These are phyloP conservation scores for Diaporthe sp. DNA, from an alignment of 2,329 filamentous ascomycete species.

Conservation along the genomic window DNA sequence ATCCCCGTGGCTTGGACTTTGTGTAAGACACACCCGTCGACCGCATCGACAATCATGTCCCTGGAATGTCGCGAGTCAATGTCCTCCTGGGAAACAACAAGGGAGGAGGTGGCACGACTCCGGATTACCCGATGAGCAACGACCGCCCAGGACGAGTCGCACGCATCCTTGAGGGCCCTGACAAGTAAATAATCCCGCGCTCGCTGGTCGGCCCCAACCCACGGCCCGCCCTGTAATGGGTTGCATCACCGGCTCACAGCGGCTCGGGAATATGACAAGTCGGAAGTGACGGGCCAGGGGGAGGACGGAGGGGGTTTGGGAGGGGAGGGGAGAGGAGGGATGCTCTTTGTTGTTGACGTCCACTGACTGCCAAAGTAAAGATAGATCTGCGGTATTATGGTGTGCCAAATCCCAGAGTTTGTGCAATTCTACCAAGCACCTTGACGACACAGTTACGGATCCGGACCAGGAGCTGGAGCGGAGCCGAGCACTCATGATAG, in stretches of 20 bases:
- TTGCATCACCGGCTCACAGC: constrained; percentile 20
- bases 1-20: constrained; percentile 21
- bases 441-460: neutral
- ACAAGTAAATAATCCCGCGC: neutral
- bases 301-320: neutral
- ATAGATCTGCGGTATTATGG: neutral
- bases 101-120: constrained; percentile 1
- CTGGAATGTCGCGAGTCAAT: constrained; percentile 27
- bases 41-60: neutral
- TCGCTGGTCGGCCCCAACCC: neutral
- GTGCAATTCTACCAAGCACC: neutral
- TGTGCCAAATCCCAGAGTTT: neutral
- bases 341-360: neutral
- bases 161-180: neutral
- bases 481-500: neutral
- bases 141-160: neutral
- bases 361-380: neutral
- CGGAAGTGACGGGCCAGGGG: constrained; percentile 3
- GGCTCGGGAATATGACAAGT: constrained; percentile 15
- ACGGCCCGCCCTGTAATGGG: constrained; percentile 8
- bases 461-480: neutral
- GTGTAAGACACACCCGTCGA: constrained; percentile 7
- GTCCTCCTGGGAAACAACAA: constrained; percentile 1
- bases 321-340: neutral
- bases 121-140: constrained; percentile 5